phyloP scores from a whole-genome alignment of 768 basidiomycete species.

The Cantharellus cinnabarinus region DNA sequence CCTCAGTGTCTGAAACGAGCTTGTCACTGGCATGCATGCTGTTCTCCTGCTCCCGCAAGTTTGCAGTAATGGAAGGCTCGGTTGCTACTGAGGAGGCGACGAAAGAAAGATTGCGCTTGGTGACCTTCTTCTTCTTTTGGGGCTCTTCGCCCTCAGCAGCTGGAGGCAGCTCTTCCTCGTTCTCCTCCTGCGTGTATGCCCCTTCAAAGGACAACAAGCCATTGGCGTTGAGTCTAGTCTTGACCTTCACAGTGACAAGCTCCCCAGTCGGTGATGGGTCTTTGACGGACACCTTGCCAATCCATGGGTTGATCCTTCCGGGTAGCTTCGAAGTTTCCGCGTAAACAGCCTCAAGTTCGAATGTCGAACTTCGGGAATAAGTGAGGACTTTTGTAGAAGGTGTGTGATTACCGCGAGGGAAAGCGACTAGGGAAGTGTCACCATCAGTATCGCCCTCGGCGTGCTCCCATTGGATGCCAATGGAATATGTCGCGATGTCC shows the following conservation, averaged over 20 bases:
- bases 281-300: conserved; percentile 67
- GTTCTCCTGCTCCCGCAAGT: conserved; percentile 59
- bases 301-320: conserved; percentile 64
- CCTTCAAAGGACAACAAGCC: conserved; percentile 73
- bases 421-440: conserved; percentile 70
- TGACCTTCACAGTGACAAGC: conserved; percentile 68
- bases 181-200: conserved; percentile 59
- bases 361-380: conserved; percentile 76
- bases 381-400: conserved; percentile 93
- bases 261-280: conserved; percentile 46
- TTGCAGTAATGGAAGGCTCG: conserved; percentile 42
- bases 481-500: conserved; percentile 72
- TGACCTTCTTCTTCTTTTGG: conserved; percentile 62
- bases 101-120: conserved; percentile 60
- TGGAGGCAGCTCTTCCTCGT: conserved; percentile 40
- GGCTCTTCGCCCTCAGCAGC: conserved; percentile 32
- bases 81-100: conserved; percentile 42
- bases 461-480: conserved; percentile 78
- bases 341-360: conserved; percentile 76
- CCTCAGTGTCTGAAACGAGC: conserved; percentile 95
- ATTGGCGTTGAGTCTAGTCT: conserved; percentile 70
- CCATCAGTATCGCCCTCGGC: conserved; percentile 60
- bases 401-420: conserved; percentile 63
- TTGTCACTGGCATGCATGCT: conserved; percentile 83
- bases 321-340: conserved; percentile 45